Conservation (phyloP, 768 basidiomycete species). For the Rhizopogon vesiculosus region DNA sequence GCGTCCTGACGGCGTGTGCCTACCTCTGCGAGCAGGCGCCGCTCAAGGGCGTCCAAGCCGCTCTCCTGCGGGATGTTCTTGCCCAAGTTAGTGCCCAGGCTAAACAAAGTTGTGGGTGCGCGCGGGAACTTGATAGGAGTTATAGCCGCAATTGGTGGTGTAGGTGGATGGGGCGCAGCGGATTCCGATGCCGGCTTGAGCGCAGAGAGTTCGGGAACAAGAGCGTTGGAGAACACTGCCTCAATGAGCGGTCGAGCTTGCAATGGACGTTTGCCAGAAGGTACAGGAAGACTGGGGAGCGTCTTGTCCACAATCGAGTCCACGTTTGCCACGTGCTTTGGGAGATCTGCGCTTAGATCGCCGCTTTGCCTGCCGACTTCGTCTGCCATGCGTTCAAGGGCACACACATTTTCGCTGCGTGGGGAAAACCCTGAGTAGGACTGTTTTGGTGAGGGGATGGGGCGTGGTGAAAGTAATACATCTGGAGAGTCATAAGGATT, state of each 20-base stretch:
- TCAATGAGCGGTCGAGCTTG: constrained; percentile 25
- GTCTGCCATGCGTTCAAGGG: constrained; percentile 71
- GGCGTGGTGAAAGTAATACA: constrained; percentile 60
- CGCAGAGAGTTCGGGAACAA: constrained; percentile 5
- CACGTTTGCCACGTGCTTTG: constrained; percentile 17
- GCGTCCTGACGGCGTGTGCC: constrained; percentile 52
- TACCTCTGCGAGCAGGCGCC: constrained; percentile 63
- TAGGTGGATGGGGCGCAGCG: constrained; percentile 34
- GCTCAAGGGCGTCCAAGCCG: constrained; percentile 72
- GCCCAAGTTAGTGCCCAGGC: constrained; percentile 18
- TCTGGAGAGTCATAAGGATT: constrained; percentile 31
- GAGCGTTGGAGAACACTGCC: constrained; percentile 19
- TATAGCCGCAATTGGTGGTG: constrained; percentile 45
- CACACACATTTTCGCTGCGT: constrained; percentile 47
- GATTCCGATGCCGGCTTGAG: constrained; percentile 10
- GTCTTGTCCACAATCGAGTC: constrained; percentile 46
- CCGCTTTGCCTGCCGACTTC: constrained; percentile 33
- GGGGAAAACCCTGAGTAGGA: constrained; percentile 31
- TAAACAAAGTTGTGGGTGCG: constrained; percentile 22
- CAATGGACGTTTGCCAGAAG: constrained; percentile 32
- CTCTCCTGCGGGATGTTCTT: constrained; percentile 32
- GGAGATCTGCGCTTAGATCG: constrained; percentile 23
- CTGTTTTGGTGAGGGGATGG: constrained; percentile 61
- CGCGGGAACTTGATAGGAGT: constrained; percentile 30
- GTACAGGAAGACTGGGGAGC: constrained; percentile 53